Percentiles rank a stretch among this genome's conserved stretches.
Conservation (phyloP, 106 monocot genomes). For the Apostasia shenzhenica region DNA sequence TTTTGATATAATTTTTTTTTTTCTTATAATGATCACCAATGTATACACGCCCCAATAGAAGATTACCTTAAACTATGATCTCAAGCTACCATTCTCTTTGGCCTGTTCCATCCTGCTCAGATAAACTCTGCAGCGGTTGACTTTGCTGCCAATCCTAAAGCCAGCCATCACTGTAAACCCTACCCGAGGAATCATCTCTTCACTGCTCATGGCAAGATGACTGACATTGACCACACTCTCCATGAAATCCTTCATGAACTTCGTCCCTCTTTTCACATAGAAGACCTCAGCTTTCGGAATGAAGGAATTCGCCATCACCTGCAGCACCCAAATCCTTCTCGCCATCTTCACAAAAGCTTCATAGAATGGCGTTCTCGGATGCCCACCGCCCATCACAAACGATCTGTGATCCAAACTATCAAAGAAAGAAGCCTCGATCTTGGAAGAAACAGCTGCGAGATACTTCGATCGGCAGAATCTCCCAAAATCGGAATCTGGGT, state of each 20-base stretch:
- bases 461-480: constrained; percentile 75
- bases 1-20: no score
- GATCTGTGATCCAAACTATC: constrained; percentile 81
- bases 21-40: no score
- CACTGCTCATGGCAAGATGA: constrained; percentile 21
- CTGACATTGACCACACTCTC: constrained; percentile 58
- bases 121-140: constrained; percentile 70
- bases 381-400: constrained; percentile 54
- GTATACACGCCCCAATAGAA: no score
- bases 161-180: constrained; percentile 87
- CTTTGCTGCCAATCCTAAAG: constrained; percentile 59
- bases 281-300: constrained; percentile 63
- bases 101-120: background rate
- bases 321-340: constrained; percentile 69
- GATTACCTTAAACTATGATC: no score
- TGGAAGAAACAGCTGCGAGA: constrained; percentile 46
- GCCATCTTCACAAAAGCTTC: constrained; percentile 75
- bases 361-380: constrained; percentile 90
- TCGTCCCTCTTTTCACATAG: constrained; percentile 52
- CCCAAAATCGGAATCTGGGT: constrained; percentile 80
- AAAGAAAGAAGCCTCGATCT: constrained; percentile 84
- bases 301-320: constrained; percentile 70
- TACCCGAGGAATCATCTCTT: constrained; percentile 39
- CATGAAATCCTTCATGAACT: constrained; percentile 73
- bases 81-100: background rate